These are phyloP conservation scores for Eucalyptus tenuipes DNA, from an alignment of 345 rosid species.

Conservation along the genomic window DNA sequence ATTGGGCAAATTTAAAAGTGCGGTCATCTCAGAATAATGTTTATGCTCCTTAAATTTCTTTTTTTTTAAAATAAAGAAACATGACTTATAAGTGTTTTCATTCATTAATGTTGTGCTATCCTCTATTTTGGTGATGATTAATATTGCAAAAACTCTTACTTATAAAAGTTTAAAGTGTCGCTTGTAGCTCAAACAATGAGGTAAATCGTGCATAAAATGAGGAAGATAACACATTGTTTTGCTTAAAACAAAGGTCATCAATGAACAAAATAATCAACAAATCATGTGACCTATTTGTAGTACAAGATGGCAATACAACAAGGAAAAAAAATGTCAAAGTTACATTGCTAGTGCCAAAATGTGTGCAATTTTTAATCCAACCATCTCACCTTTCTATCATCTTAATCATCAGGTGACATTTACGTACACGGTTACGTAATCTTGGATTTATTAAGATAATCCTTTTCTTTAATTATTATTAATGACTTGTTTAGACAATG, in stretches of 20 bases:
- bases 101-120: background rate
- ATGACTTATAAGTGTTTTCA: background rate
- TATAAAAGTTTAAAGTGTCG: background rate
- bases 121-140: background rate
- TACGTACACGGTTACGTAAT: no score
- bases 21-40: background rate
- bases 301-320: no score
- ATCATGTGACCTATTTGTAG: background rate
- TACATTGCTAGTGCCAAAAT: rapidly evolving
- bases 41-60: background rate
- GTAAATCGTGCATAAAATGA: background rate
- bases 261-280: background rate
- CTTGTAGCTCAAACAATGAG: background rate
- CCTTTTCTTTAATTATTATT: no score
- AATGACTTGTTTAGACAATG: no score
- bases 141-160: background rate
- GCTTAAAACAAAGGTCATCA: background rate
- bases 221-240: background rate
- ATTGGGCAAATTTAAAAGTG: background rate
- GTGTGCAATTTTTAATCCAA: no score
- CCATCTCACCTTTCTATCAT: no score
- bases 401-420: no score
- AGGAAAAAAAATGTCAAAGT: no score
- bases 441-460: no score
- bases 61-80: background rate